Percentiles rank a stretch among this genome's conserved stretches.
These are phyloP conservation scores for Hibiscus mutabilis DNA, from an alignment of 345 rosid genomes.

Conservation along the genomic window DNA sequence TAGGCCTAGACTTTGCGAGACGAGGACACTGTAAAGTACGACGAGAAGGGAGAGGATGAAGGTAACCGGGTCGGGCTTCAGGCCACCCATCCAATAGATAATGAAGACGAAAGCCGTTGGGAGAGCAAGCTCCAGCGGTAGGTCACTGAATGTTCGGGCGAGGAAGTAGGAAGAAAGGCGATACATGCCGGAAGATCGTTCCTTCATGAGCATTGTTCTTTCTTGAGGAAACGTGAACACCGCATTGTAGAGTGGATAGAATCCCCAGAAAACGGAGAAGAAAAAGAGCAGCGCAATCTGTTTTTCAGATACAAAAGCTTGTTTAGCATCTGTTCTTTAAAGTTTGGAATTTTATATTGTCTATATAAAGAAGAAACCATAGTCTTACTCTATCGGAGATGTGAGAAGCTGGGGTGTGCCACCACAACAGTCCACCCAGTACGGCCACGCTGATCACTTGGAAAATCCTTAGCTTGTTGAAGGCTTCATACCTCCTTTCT, in stretches of 20 bases:
- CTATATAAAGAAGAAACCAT: too few species aligned
- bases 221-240: slow-evolving; percentile 98
- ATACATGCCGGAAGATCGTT: slow-evolving; percentile 91
- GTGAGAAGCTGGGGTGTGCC: slow-evolving; percentile 91
- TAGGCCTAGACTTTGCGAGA: slow-evolving; percentile 89
- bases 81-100: slow-evolving; percentile 99
- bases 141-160: slow-evolving; percentile 83
- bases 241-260: slow-evolving; percentile 97
- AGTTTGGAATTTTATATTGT: too few species aligned
- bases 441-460: slow-evolving; percentile 91
- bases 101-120: slow-evolving; percentile 96
- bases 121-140: slow-evolving; percentile 92
- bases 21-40: slow-evolving; percentile 86
- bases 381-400: slow-evolving; percentile 71
- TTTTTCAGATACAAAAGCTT: background rate
- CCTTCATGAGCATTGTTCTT: slow-evolving; percentile 79
- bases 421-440: slow-evolving; percentile 95
- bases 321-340: too few species aligned
- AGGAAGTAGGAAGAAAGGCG: slow-evolving; percentile 92
- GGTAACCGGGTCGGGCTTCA: slow-evolving; percentile 72
- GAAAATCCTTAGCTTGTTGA: slow-evolving; percentile 88
- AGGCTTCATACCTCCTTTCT: slow-evolving; percentile 82
- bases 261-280: slow-evolving; percentile 99
- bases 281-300: slow-evolving; percentile 95
- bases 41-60: slow-evolving; percentile 78